Evolutionary conservation across 148 eudicot species (phyloP).

Genomic region (Hydrangea macrophylla): DNA sequence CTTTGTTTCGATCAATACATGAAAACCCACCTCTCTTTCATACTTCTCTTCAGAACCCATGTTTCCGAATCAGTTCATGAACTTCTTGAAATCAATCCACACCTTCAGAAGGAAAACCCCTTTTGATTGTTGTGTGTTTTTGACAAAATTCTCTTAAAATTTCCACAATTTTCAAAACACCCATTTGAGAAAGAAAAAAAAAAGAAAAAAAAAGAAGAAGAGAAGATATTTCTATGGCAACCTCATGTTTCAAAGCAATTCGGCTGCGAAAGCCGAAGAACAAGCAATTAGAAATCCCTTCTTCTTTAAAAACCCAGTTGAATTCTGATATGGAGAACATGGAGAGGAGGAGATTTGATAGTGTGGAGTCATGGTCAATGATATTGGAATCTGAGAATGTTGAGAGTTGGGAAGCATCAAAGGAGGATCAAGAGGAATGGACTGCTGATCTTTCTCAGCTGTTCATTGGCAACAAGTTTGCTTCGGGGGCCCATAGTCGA

Average conservation of each 20-base stretch:
- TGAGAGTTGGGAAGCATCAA: slow-evolving; percentile 73
- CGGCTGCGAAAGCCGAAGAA: slow-evolving; percentile 46
- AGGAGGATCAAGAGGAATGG: slow-evolving; percentile 88
- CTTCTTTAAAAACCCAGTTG: slow-evolving; percentile 44
- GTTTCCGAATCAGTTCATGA: slow-evolving; percentile 79
- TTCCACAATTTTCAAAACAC: too few species aligned
- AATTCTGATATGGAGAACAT: slow-evolving; percentile 50
- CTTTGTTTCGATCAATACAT: slow-evolving; percentile 18
- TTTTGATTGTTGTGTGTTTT: slow-evolving; percentile 25
- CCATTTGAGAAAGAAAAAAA: neutral
- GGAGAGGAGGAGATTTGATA: slow-evolving; percentile 88
- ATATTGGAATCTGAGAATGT: slow-evolving; percentile 88
- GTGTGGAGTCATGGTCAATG: slow-evolving; percentile 98
- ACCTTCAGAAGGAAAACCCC: slow-evolving; percentile 55
- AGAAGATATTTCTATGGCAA: slow-evolving; percentile 48
- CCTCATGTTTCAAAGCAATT: slow-evolving; percentile 58
- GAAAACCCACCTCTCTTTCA: slow-evolving; percentile 13
- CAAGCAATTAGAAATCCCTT: slow-evolving; percentile 33
- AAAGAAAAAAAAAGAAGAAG: too few species aligned
- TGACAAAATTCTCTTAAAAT: slow-evolving; percentile 7
- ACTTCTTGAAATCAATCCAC: slow-evolving; percentile 66
- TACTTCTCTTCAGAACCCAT: slow-evolving; percentile 32
- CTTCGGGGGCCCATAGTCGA: slow-evolving; percentile 95
- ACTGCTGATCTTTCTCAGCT: slow-evolving; percentile 97
- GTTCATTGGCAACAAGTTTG: slow-evolving; percentile 93